Base-by-base conservation (phyloP, 148 eudicot genomes). In the Vaccinium vitisidaea region DNA sequence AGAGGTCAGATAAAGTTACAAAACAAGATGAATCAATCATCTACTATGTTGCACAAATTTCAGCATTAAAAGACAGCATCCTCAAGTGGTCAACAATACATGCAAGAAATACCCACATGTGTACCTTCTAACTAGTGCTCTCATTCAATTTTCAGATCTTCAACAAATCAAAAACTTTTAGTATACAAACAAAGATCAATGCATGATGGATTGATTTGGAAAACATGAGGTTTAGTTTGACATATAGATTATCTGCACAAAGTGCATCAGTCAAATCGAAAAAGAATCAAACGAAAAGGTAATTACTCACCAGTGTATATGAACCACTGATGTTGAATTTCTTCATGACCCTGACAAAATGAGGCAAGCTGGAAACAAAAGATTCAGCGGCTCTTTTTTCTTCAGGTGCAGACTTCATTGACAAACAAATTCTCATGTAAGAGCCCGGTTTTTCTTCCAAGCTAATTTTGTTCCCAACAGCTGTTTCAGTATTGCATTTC, bases 341-440 rank as follows among this genome's bases (percentile, higher is more conserved):
- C 70, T 91, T 93, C 99, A 96, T 94, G 84, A 92, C 90, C 85
- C 92, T 88, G 77, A 93, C 94, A 89, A 96, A 96, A 89, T 93
- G 91, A 27, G 99, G 98, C 76, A 89, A 91, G 73, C 70, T 88
- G 36, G 99, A 94, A 75, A 93, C 86, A 82, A 96, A 92, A 91
- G 90, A 87, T 77, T 90, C 87, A 54, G 94, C 95, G 56, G 93
- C 97, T 80, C 89, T 84, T 89, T 92, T 88, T 86, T 96, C 98
- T 84, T 93, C 92, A 71, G 93, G 93, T 83, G 89, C 92, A 9
- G 97, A 96, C 84, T 94, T 91, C 85, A 88, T 75, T 75, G 93
- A 91, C 87, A 87, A 83, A 82, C 87, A 91, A 36, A 90, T 87
- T 83, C 81, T 91, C 56, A 81, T 85, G 27, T 80, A 84, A 58